A percentile compares a stretch with the other conserved stretches of the same genome.
phyloP scores from a whole-genome alignment of 257 asterid genomes.

The Anisodus tanguticus region DNA sequence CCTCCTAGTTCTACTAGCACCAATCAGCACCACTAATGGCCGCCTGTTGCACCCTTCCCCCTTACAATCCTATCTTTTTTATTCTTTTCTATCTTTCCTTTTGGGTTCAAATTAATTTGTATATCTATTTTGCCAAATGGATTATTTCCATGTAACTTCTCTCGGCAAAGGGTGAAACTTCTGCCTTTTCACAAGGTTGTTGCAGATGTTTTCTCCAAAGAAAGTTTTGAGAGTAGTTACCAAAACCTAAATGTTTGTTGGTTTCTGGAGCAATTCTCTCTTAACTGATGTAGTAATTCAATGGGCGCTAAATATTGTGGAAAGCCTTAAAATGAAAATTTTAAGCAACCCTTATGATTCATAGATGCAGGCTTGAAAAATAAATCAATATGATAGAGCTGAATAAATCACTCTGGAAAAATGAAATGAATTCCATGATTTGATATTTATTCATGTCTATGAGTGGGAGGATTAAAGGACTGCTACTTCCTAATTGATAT shows the following conservation, averaged over 20 bases:
- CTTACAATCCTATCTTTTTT: no score
- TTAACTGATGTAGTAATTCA: neutral
- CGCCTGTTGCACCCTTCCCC: no score
- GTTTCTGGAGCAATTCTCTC: neutral
- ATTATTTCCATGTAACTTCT: neutral
- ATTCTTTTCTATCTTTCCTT: no score
- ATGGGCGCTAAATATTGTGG: neutral
- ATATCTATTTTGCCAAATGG: neutral
- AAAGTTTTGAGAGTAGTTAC: neutral
- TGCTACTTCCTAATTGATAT: slow-evolving; percentile 16
- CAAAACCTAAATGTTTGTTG: neutral
- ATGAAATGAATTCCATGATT: slow-evolving; percentile 14
- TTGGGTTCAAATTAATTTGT: no score
- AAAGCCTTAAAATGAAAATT: neutral
- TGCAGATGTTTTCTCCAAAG: neutral
- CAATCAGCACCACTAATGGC: no score
- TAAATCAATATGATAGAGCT: slow-evolving; percentile 16
- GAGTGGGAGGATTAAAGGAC: slow-evolving; percentile 17
- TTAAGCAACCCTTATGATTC: neutral
- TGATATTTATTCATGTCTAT: slow-evolving; percentile 29
- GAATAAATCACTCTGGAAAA: neutral
- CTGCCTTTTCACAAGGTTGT: neutral
- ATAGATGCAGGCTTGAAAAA: neutral
- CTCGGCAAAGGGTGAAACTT: neutral
- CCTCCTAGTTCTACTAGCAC: no score